Base-by-base conservation (phyloP, 148 eudicot genomes). In the Rheum nobile region DNA sequence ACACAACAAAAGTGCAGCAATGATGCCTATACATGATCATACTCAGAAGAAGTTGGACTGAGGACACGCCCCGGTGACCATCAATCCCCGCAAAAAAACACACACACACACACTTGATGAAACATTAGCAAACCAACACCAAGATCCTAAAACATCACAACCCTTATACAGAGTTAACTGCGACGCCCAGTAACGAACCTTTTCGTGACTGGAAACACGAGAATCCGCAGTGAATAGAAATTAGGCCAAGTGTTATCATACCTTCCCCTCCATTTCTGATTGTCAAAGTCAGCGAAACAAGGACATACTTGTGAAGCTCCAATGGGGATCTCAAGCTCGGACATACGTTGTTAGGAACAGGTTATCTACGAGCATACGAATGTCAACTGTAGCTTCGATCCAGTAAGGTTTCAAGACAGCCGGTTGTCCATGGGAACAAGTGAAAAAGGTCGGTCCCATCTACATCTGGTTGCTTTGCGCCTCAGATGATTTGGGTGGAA, bases 91-190 rank as follows among this genome's bases (percentile, higher is more conserved):
- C 38, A 34, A 32, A 31, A 47, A 63, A 14, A 31, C 14, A 16
- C 21, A 32, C 39, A 31, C 41, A 28, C 67, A 61, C 13, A 61
- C 35, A 35, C 37, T 4, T 1, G 10, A 41, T 8, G 3, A 65
- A 65, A 17, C 69, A 65, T 31, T 17, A 65, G 39, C 70, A 65
- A 65, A 65, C 70, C 70, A 65, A 17, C n/a, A 65, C 16, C 70
- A 32, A 65, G 3, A 32, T 61, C 70, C 70, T 65, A 65, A 14
- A 14, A 16, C 1, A 65, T 34, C 21, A 32, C 41, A 65, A 65
- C 70, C 70, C 70, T 65, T 65, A 34, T 34, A 34, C 70, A 65
- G 70, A 34, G 70, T 65, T 65, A 65, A 34, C 70, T 17, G 39
- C 70, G 6, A 31, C 11, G 21, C 10, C 39, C 9, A 37, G 70